Percentiles rank a stretch among this genome's conserved stretches.
Evolutionary conservation across 176 grass and related monocot genomes (phyloP).

Genomic region (Avena eriantha): DNA sequence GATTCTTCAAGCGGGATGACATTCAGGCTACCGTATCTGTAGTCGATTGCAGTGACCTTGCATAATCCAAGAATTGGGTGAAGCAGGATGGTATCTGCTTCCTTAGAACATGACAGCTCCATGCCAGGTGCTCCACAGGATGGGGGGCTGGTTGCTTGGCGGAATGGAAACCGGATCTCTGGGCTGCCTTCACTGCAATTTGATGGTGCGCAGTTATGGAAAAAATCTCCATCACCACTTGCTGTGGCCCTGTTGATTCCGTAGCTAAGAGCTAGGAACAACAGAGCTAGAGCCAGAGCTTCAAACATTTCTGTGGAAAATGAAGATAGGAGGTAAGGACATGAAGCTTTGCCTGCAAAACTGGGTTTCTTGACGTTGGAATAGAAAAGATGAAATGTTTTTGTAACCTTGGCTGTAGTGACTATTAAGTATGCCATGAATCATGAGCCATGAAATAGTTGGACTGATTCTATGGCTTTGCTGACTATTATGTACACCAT

Average conservation of each 20-base stretch:
- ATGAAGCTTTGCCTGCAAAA: background rate
- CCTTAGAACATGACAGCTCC: conserved; percentile 45
- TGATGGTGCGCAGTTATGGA: conserved; percentile 22
- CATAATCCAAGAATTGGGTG: conserved; percentile 48
- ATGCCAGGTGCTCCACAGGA: conserved; percentile 55
- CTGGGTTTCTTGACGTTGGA: background rate
- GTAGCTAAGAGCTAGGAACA: conserved; percentile 20
- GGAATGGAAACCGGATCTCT: conserved; percentile 57
- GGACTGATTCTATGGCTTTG: too few species aligned
- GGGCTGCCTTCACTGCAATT: conserved; percentile 21
- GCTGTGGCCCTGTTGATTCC: conserved; percentile 2
- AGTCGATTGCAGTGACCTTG: conserved; percentile 46
- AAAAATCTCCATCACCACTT: conserved; percentile 40
- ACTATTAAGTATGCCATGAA: background rate
- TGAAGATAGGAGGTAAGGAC: background rate
- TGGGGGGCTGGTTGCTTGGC: conserved; percentile 3
- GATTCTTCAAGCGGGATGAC: conserved; percentile 34
- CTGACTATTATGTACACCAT: too few species aligned
- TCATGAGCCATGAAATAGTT: background rate
- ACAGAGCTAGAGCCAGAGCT: background rate
- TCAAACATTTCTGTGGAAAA: conserved; percentile 22
- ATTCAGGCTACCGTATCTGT: background rate
- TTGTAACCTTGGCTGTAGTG: background rate
- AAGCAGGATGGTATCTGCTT: conserved; percentile 45
- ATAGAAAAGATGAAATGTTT: background rate